phyloP scores from a whole-genome alignment of 768 basidiomycete genomes.

The Serendipita sp. region DNA sequence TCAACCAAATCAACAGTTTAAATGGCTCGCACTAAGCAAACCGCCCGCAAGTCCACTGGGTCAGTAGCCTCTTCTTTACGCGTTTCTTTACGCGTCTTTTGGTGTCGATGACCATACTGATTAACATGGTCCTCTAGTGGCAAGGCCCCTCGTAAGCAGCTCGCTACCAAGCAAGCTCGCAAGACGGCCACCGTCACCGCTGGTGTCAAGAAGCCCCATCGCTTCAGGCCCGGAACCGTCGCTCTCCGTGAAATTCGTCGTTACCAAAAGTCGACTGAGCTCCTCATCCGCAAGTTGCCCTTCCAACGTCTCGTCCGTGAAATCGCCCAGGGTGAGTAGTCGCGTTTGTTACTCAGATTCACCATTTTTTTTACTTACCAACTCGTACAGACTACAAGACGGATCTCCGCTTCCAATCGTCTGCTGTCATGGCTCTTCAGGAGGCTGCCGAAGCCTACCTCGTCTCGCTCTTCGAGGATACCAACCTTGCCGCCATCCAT shows the following conservation, averaged over 20 bases:
- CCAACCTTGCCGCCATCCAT: conserved; percentile 46
- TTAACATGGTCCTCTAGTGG: conserved; percentile 14
- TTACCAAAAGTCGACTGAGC: conserved; percentile 33
- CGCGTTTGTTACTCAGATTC: no score
- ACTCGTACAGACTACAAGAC: conserved; percentile 24
- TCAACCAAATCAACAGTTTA: neutral
- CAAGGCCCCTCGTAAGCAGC: conserved; percentile 45
- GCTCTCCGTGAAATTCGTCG: conserved; percentile 56
- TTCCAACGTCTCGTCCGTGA: conserved; percentile 37
- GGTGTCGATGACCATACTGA: neutral
- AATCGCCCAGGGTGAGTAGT: conserved; percentile 40
- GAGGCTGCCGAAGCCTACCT: conserved; percentile 56
- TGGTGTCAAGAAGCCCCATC: conserved; percentile 71
- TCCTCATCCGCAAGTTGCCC: conserved; percentile 34
- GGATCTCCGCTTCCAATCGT: conserved; percentile 62
- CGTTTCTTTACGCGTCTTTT: no score
- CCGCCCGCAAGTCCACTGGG: conserved; percentile 4
- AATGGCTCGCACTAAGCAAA: conserved; percentile 5
- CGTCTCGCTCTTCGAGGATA: conserved; percentile 56
- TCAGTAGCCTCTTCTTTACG: neutral
- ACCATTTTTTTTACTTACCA: neutral
- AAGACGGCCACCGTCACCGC: conserved; percentile 39
- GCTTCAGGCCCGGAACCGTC: conserved; percentile 65
- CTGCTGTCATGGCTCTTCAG: conserved; percentile 50
- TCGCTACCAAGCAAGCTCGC: conserved; percentile 41